Evolutionary conservation across 2,329 filamentous ascomycete genomes (phyloP).

Genomic region (Sclerotinia nivalis): DNA sequence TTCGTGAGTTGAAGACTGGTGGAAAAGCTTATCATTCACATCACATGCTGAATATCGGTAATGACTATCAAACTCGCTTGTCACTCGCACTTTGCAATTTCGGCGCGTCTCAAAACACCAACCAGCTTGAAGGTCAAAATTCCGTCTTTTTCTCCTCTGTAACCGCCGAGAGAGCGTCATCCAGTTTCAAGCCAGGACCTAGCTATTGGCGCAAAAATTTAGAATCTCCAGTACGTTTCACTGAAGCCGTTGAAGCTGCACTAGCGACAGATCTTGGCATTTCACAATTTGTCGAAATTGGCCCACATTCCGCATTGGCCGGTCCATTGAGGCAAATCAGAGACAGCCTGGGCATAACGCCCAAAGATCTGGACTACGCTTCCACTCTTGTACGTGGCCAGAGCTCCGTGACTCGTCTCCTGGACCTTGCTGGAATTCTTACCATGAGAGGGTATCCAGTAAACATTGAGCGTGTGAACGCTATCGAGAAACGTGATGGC

Average conservation of each 20-base stretch:
- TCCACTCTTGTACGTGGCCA: constrained; percentile 24
- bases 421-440: constrained; percentile 25
- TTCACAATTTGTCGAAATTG: constrained; percentile 27
- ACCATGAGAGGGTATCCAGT: constrained; percentile 20
- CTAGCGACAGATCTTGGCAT: constrained; percentile 1
- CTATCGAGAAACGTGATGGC: constrained; percentile 26
- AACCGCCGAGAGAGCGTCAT: background rate
- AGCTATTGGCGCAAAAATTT: constrained; percentile 30
- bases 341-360: background rate
- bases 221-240: constrained; percentile 27
- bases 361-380: constrained; percentile 38
- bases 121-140: background rate
- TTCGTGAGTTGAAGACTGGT: constrained; percentile 21
- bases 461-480: constrained; percentile 37
- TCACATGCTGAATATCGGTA: constrained; percentile 22
- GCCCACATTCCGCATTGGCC: constrained; percentile 27
- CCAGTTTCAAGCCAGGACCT: background rate
- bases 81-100: background rate
- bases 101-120: background rate
- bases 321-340: constrained; percentile 26
- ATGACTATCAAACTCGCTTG: constrained; percentile 21
- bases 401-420: constrained; percentile 14
- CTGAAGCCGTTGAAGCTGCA: constrained; percentile 11
- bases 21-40: constrained; percentile 28
- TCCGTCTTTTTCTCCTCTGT: constrained; percentile 13